Conservation (phyloP, 2,329 filamentous ascomycete genomes). For the Cordyceps fumosorosea region DNA sequence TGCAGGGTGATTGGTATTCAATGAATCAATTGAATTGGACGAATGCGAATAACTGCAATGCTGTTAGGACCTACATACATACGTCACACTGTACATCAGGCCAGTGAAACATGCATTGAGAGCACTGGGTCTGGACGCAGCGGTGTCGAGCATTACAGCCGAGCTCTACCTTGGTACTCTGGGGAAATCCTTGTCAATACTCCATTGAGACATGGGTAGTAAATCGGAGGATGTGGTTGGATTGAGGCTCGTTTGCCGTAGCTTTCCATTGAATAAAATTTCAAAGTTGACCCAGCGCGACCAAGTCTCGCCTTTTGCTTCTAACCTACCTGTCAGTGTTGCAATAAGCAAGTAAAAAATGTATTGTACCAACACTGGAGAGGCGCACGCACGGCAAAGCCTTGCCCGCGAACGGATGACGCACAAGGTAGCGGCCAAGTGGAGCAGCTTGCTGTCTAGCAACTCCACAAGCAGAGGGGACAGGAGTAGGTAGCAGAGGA, state of each 20-base stretch:
- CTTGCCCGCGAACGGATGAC: not conserved
- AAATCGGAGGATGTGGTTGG: not conserved
- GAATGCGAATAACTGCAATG: not conserved
- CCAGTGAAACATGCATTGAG: constrained; percentile 3
- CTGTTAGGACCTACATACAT: not conserved
- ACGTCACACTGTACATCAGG: not conserved
- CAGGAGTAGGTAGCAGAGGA: not conserved
- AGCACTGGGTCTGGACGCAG: constrained; percentile 1
- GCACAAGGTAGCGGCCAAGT: constrained; percentile 5
- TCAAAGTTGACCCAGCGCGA: no score
- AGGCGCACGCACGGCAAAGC: no score
- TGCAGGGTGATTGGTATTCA: not conserved
- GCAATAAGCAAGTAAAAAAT: no score
- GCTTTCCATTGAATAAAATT: no score
- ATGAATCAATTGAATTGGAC: not conserved
- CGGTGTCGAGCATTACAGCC: not conserved
- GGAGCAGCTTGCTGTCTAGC: not conserved
- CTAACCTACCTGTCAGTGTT: no score
- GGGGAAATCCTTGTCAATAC: not conserved
- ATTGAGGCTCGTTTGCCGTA: no score
- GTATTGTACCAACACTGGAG: no score
- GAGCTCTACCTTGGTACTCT: not conserved
- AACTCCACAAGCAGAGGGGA: not conserved
- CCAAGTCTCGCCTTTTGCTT: no score
- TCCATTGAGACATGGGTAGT: not conserved